Conservation (phyloP, 1,284 basidiomycete genomes). For the Trichosporon faecale region DNA sequence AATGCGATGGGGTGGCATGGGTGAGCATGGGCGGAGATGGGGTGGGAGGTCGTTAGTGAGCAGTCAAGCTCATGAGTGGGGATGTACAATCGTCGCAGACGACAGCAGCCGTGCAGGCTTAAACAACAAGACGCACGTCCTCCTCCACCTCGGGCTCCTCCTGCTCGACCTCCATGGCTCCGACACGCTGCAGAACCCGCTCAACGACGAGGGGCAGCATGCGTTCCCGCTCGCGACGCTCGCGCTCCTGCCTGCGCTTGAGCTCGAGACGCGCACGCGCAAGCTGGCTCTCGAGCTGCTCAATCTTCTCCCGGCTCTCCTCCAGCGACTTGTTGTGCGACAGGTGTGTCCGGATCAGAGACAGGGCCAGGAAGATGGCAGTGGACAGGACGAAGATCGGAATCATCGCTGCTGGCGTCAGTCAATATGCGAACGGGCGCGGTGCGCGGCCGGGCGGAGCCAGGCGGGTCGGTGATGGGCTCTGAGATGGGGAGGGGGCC, state of each 20-base stretch:
- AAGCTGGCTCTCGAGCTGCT: conserved; percentile 44
- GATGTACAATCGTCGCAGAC: neutral
- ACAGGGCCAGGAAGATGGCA: conserved; percentile 47
- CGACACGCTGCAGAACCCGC: conserved; percentile 45
- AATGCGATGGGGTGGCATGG: neutral
- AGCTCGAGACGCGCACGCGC: conserved; percentile 32
- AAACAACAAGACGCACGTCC: conserved; percentile 25
- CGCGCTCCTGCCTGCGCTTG: conserved; percentile 31
- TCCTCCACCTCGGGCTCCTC: conserved; percentile 32
- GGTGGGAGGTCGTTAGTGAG: neutral
- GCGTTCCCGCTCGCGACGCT: conserved; percentile 43
- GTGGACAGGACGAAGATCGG: conserved; percentile 50
- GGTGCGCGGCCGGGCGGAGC: neutral
- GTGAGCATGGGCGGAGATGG: neutral
- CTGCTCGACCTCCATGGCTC: conserved; percentile 33
- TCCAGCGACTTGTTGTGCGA: conserved; percentile 42
- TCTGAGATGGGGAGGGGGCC: neutral
- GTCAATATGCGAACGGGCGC: conserved; percentile 3
- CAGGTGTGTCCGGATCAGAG: conserved; percentile 42
- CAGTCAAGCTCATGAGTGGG: neutral
- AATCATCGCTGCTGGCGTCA: conserved; percentile 44
- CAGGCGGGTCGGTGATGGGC: neutral
- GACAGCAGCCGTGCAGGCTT: neutral
- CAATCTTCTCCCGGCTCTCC: conserved; percentile 41
- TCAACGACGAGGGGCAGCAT: conserved; percentile 48